Evolutionary conservation across 1,284 basidiomycete genomes (phyloP), one percentile per base, ranked within the genome.

Genomic region (Trichosporon sp.): DNA sequence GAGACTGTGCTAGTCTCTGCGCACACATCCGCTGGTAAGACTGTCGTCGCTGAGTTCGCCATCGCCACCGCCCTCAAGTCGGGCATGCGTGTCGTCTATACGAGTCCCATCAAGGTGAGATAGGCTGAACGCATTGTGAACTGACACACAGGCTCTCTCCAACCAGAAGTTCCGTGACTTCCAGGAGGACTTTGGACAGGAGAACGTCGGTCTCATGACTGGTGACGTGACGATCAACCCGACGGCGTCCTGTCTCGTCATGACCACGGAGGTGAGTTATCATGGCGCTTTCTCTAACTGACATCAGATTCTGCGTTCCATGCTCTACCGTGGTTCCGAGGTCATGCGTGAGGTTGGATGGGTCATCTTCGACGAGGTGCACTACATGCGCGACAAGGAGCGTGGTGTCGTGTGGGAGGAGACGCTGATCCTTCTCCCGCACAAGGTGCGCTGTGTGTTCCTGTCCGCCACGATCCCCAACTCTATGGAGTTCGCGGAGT

Each of bases 161-260:
- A 98, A 99, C 83, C 96, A 99, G 84, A 99, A 99, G 85, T 99
- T 97, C 84, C 91, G 97, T 81, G 97, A 99, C 84, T 93, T 99
- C 90, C 86, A 93, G 43, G 95, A 93, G 66, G 93, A 95, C 78
- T 99, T 99, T 83, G 92, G 94, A 31, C 96, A 99, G 80, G 69
- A 70, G 56, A 67, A 72, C 32, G 97, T 99, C 64, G 97, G 97
- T 19, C 88, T 99, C 35, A 99, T 99, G 97, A 99, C 97, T 0
- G 96, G 97, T 81, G 97, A 99, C 85, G 95, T 99, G n/a, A 99
- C 97, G 0, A 98, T 99, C 82, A 99, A 99, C 82, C 96, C 96
- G 1, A 91, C 91, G 2, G 96, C 97, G 6, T 94, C 93, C 64
- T 99, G 97, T 86, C 85, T 99, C 65, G 96, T 99, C 68, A 99